Conservation (phyloP, 2,329 filamentous ascomycete genomes). For the Fusarium circinatum region DNA sequence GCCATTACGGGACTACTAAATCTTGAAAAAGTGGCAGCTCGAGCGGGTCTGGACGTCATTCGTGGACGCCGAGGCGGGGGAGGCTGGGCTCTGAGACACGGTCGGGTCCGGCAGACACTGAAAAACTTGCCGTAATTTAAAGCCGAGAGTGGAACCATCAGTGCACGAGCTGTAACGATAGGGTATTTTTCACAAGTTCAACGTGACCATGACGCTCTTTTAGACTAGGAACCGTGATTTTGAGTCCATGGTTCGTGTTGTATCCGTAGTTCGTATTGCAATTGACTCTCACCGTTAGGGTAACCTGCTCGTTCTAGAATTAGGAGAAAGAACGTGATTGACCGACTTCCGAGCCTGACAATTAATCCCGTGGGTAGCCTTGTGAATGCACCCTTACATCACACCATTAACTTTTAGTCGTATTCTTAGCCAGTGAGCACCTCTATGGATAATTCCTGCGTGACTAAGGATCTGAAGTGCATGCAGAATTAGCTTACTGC, state of each 20-base stretch:
- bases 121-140: neutral
- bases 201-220: neutral
- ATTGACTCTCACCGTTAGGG: neutral
- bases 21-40: neutral
- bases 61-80: conserved; percentile 4
- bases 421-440: neutral
- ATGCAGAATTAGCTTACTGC: neutral
- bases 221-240: neutral
- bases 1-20: neutral
- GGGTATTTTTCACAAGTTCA: neutral
- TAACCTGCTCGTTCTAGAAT: neutral
- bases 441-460: neutral
- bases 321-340: neutral
- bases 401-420: neutral
- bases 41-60: conserved; percentile 7
- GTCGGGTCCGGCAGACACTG: neutral
- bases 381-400: no score
- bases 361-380: rapidly evolving
- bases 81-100: neutral
- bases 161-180: neutral
- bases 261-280: neutral
- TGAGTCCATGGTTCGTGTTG: neutral
- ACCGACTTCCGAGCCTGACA: neutral
- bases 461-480: neutral
- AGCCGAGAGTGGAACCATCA: conserved; percentile 4